Conservation (phyloP, 805 yeast genomes). For the Candida adriatica region DNA sequence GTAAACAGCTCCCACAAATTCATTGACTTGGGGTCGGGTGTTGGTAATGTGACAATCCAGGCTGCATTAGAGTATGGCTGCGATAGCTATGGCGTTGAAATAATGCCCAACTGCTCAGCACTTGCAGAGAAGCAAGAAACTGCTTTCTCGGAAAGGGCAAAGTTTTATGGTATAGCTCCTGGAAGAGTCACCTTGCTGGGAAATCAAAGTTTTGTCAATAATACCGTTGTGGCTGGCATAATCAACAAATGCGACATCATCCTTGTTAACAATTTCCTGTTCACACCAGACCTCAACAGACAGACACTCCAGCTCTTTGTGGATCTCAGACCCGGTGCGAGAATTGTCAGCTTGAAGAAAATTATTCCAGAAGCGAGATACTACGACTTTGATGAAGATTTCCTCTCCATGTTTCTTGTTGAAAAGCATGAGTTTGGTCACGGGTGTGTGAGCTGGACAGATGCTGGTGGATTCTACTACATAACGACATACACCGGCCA, state of each 20-base stretch:
- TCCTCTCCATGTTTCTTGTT: constrained; percentile 60
- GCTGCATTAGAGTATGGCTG: constrained; percentile 86
- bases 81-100: constrained; percentile 81
- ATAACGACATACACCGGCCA: constrained; percentile 40
- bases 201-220: constrained; percentile 65
- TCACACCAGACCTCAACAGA: constrained; percentile 66
- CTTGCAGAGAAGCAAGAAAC: constrained; percentile 53
- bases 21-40: constrained; percentile 90
- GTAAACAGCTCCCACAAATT: constrained; percentile 51
- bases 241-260: constrained; percentile 64
- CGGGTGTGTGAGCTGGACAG: constrained; percentile 85
- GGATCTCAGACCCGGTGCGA: constrained; percentile 65
- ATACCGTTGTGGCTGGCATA: constrained; percentile 44
- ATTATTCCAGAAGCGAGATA: constrained; percentile 72
- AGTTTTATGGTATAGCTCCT: constrained; percentile 55
- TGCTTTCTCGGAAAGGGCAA: constrained; percentile 53
- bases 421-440: constrained; percentile 56
- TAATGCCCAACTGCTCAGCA: constrained; percentile 75
- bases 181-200: constrained; percentile 54
- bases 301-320: constrained; percentile 59
- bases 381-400: constrained; percentile 45
- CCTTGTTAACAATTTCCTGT: constrained; percentile 76
- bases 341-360: constrained; percentile 71
- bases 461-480: constrained; percentile 69
- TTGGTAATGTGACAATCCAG: constrained; percentile 85